Base-by-base conservation (phyloP, 2,329 filamentous ascomycete species). In the Penicillium paneum region DNA sequence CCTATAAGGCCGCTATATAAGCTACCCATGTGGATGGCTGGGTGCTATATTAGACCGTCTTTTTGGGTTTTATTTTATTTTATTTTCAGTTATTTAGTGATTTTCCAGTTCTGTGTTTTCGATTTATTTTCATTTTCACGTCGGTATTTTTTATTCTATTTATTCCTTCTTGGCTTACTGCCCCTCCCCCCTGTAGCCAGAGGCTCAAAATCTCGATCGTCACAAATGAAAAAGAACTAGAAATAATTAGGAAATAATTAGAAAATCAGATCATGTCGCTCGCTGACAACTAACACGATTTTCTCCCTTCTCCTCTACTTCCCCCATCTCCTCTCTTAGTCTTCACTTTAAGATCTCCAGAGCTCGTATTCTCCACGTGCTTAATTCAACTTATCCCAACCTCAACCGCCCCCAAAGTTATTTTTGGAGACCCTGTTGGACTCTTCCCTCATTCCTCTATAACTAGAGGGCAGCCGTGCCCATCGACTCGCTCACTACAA, bases 201-300 rank as follows among this genome's bases (percentile, higher is more conserved):
- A 67, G 63, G 64, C 64, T 66, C 60, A 66, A 66, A 62, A 59
- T 54, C 58, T 52, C 57, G 53, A 62, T 64, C 58, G 50, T 58
- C 56, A 60, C 43, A 58, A 55, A 53, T 17, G 40, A 46, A 24
- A 43, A 26, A 19, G 32, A 48, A 15, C 11, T 10, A n/a, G 26
- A 7, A 40, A 26, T 41, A 41, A n/a, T 13, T 21, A 39, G 12
- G 15, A 7, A 19, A 34, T 19, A 34, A 50, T 40, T 7, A 1
- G 11, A 3, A 8, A 26, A 26, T n/a, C 13, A 55, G 52, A 58
- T 57, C 43, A 57, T 54, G 49, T 55, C 46, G 44, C 21, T 19
- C 47, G 39, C 56, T 51, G 52, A 54, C 58, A 3, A 32, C 31
- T 13, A 13, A 15, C 7, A 15, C 15, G 6, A 13, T 32, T 15